Base-by-base conservation (phyloP, 495 filamentous ascomycete species). In the Neurospora sp. region DNA sequence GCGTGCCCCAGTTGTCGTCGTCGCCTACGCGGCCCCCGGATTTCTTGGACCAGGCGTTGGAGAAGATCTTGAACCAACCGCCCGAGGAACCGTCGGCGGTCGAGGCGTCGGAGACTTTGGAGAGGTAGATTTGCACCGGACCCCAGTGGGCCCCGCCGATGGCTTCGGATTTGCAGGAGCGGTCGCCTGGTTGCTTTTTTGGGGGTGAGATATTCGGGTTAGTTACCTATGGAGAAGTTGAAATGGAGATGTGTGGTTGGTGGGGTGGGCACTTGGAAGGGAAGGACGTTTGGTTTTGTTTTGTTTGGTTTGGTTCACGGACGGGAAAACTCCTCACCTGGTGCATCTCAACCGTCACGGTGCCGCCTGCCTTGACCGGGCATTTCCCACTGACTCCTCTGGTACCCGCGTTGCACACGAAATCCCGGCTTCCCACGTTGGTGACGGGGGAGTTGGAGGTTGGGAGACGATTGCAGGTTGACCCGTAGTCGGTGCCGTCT, bases 1-100 rank as follows among this genome's bases (percentile, higher is more conserved):
- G 84, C 65, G 81, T 87, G 70, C 84, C 86, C 85, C 86, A 86
- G 75, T 79, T 75, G 72, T 87, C 83, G 74, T 82, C 81, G 75
- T 84, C 83, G 70, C 82, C 84, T 8, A 75, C 73, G 20, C 61
- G 44, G 4, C 78, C 81, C 9, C 75, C 69, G 22, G 80, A 31
- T 35, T 81, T 83, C 72, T 77, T 77, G 42, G 81, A 80, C 82
- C 84, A 85, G 59, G 82, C 80, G 72, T 85, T 80, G 69, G 83
- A 82, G 77, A 82, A 85, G 78, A 86, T 81, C 80, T 88, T 88
- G 78, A 85, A 86, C 86, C 86, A 88, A 3, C 77, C 72, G 2
- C 77, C 75, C 2, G 78, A 70, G 4, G 74, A 22, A 12, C 82
- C 81, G 72, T 81, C 78, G 9, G 85, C 85, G 7, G 78, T 81